Evolutionary conservation across 2,329 filamentous ascomycete species (phyloP), one percentile per base, ranked within the genome.

Genomic region (Aspergillus sp.): DNA sequence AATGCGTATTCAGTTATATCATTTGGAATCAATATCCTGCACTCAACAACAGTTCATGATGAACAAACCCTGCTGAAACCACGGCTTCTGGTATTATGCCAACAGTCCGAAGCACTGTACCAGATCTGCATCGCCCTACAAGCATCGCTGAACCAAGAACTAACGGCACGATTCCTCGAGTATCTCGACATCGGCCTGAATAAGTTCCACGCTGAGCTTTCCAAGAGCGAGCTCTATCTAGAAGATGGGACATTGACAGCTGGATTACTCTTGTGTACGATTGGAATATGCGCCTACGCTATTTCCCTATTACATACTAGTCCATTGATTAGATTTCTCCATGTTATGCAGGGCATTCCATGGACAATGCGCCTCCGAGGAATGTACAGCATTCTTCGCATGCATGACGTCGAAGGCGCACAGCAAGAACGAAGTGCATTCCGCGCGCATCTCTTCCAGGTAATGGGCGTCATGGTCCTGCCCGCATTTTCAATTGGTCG

Each of bases 311-410:
- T 9, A 27, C 24, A 19, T 19, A 20, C 20, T 20, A 20, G 20
- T 24, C 24, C 7, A 24, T 2, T 24, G 24, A 24, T 20, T 20
- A 20, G 7, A 24, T 7, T 7, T 24, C 2, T 6, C 27, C 9
- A 72, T 69, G 41, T 68, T 20, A 64, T 71, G 57, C 68, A 70
- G 30, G 68, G 68, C 3, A 46, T 68, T 7, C 64, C 68, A 1
- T 73, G 70, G 70, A 69, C 67, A 2, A 65, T 72, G 58, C 70
- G 72, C 52, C 54, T 73, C 2, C 64, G 68, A 59, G 70, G 70
- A 13, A 70, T 73, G 64, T 62, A 72, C 55, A 66, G 60, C n/a
- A 67, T 73, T 13, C 56, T 72, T 12, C 24, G 60, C n/a, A 67
- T 73, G 12, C 56, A 71, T 12, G 20, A 27, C 12, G 8, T 3